Base-by-base conservation (phyloP, 495 filamentous ascomycete genomes). In the Sordaria brevicollis region DNA sequence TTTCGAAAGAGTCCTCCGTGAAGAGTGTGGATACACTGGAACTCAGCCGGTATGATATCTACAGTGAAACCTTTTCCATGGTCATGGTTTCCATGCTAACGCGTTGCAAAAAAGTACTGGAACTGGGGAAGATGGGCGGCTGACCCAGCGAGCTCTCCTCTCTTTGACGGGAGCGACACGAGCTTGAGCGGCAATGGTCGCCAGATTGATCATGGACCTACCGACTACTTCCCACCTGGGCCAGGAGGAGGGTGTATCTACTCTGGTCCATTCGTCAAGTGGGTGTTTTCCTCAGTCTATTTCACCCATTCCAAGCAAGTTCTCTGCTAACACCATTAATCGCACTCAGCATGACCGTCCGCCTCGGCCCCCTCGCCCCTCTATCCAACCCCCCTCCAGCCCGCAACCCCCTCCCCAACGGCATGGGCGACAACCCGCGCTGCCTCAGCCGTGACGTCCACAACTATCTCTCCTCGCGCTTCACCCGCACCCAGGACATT, bases 1-100 rank as follows among this genome's bases (percentile, higher is more conserved):
- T 3, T 91, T 88, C 72, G 90, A 92, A 74, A 81, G 87, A 70
- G 86, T 86, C 0, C 83, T 93, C 25, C 81, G 84, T 33, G 82
- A 86, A 8, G 90, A 93, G 74, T 92, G 91, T 76, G 89, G 88
- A 35, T 93, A 90, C 74, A 85, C 74, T 9, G 89, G 89, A 33
- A 80, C 70, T 33, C 75, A 79, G 74, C 73, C 76, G 43, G 78
- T 79, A 72, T 37, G 76, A 29, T 43, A 35, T 15, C 31, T 25
- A 13, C 31, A 13, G 15, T 19, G 1, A 17, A 34, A 2, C 11
- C 25, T 54, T 11, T 9, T 5, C 19, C 19, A 54, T 54, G 9
- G n/a, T 5, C 15, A 39, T 4, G 37, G 5, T 8, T 8, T 15
- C 10, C 1, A 5, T 36, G 21, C 25, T 57, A 19, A 57, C 68